Conservation (phyloP, 2,329 filamentous ascomycete genomes). For the Exophiala phaeomuriformis region DNA sequence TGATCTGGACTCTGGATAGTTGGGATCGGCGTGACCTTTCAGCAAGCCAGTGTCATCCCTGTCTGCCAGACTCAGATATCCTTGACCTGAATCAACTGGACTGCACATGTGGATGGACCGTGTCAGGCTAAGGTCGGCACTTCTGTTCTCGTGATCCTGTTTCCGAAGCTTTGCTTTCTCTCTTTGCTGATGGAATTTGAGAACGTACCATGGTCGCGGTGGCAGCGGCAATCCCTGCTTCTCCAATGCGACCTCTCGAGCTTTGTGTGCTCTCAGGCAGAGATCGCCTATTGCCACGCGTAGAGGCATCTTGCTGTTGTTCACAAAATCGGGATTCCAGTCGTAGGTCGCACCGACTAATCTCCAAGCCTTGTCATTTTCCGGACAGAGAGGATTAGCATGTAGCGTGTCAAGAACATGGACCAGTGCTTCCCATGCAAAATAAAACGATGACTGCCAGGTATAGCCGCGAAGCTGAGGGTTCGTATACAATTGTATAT, state of each 20-base stretch:
- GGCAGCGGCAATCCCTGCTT: slow-evolving; percentile 2
- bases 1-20: too few relatives aligned
- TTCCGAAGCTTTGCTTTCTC: too few relatives aligned
- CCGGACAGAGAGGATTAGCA: slow-evolving; percentile 29
- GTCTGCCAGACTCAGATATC: too few relatives aligned
- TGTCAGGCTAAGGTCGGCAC: too few relatives aligned
- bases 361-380: slow-evolving; percentile 32
- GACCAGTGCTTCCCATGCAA: slow-evolving; percentile 34
- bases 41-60: too few relatives aligned
- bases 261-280: slow-evolving; percentile 31
- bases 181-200: too few relatives aligned
- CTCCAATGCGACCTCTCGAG: slow-evolving; percentile 20
- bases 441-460: slow-evolving; percentile 31
- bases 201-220: too few relatives aligned
- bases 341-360: slow-evolving; percentile 33
- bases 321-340: slow-evolving; percentile 29
- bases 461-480: slow-evolving; percentile 28
- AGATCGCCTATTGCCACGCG: slow-evolving; percentile 32
- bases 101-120: too few relatives aligned
- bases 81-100: too few relatives aligned
- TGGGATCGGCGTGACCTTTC: too few relatives aligned
- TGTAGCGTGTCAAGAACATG: slow-evolving; percentile 34
- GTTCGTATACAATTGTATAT: slow-evolving; percentile 37
- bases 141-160: too few relatives aligned
- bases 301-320: slow-evolving; percentile 28